Percentiles rank a stretch among this genome's conserved stretches.
phyloP scores from a whole-genome alignment of 371 early-diverging fungal genomes.

The Mucor lusitanicus region DNA sequence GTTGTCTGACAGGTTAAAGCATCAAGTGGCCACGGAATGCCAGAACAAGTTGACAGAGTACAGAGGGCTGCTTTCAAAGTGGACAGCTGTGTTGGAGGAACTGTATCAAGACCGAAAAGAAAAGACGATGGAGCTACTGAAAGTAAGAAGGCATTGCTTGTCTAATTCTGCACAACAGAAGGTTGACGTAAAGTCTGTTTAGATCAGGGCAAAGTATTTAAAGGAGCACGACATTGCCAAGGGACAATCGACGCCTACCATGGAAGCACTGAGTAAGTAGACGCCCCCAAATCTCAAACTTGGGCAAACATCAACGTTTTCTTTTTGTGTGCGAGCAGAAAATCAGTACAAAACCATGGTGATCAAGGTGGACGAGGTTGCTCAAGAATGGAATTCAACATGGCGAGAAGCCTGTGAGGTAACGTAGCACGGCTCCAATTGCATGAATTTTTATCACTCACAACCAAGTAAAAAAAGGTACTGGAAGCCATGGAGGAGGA shows the following conservation, averaged over 20 bases:
- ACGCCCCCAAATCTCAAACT: not conserved
- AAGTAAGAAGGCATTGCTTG: constrained; percentile 10
- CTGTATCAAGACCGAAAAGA: constrained; percentile 18
- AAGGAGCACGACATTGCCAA: constrained; percentile 19
- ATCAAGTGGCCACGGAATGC: constrained; percentile 23
- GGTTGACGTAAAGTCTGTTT: not conserved
- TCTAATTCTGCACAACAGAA: not conserved
- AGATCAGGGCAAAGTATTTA: constrained; percentile 23
- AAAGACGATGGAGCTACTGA: constrained; percentile 15
- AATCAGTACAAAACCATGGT: constrained; percentile 25
- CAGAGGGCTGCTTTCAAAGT: constrained; percentile 15
- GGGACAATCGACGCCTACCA: constrained; percentile 7
- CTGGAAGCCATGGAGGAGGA: constrained; percentile 44
- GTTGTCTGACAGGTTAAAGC: constrained; percentile 25
- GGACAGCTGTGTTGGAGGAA: constrained; percentile 16
- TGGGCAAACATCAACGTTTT: no score
- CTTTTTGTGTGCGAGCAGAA: no score
- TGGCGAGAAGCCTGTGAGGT: constrained; percentile 48
- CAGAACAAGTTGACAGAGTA: constrained; percentile 19
- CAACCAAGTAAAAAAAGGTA: not conserved
- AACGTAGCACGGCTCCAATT: constrained; percentile 2
- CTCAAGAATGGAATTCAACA: constrained; percentile 37
- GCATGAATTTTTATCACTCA: not conserved
- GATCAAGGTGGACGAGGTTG: constrained; percentile 25
- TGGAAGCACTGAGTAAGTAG: constrained; percentile 23